Evolutionary conservation across 2,329 filamentous ascomycete genomes (phyloP), one percentile per base, ranked within the genome.

Genomic region (Epichloe gansuensis): DNA sequence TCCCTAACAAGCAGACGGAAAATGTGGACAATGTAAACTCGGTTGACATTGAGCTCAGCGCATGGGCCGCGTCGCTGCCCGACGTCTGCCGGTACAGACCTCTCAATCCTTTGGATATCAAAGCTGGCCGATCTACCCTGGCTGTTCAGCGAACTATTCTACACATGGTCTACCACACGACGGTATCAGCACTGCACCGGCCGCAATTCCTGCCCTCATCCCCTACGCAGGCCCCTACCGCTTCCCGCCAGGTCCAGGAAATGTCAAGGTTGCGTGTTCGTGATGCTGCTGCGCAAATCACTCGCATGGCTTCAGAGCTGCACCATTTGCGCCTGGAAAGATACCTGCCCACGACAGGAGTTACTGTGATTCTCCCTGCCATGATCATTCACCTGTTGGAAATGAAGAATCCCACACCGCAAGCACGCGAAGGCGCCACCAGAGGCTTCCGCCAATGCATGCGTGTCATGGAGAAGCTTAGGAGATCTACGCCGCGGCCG

Each of bases 301-400:
- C 91, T 2, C 81, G 80, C 53, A 91, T 95, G 68, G 86, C 88
- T 1, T 80, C 85, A 46, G 83, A 89, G 58, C 75, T 96, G 45
- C 85, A 89, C 64, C 75, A 77, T 38, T 73, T 84, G 46, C 80
- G 84, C 48, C 75, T 95, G 12, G 89, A 91, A 56, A 80, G 78
- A 53, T 95, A 82, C 62, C 78, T 95, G 8, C 90, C 91, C 2
- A 95, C 90, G 0, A 91, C 89, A 0, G 90, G 90, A 41, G 90
- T 95, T 9, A 95, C 91, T 0, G 89, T 94, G 42, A 82, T 96
- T 5, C 78, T 95, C 1, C 91, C 91, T 0, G 90, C 91, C 21
- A 91, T 95, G 72, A 95, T 95, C 60, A 94, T 95, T 52, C 91
- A 95, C 63, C 78, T 96, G 17, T 78, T 95, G 7, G 89, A 95